These are phyloP conservation scores for Phaeotremella skinneri DNA, from an alignment of 768 basidiomycete genomes.

Conservation along the genomic window DNA sequence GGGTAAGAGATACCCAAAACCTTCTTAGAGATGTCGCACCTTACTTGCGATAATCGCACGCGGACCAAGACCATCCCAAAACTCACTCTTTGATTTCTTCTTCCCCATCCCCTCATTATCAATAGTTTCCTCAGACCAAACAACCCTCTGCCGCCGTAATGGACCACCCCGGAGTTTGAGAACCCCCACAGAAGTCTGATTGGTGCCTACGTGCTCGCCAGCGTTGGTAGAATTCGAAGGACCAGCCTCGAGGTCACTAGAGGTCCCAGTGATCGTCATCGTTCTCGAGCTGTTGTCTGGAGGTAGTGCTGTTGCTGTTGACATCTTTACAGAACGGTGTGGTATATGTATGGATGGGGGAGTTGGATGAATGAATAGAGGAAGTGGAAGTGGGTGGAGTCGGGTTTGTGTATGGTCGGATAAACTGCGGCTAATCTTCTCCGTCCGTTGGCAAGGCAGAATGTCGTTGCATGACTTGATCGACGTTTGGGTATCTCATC, in stretches of 20 bases:
- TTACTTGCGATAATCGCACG: too few species aligned
- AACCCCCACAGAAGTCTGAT: slow-evolving; percentile 54
- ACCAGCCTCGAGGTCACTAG: slow-evolving; percentile 4
- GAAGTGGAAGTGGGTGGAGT: too few species aligned
- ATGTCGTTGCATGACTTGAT: too few species aligned
- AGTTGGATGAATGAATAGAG: neutral
- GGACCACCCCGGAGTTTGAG: slow-evolving; percentile 64
- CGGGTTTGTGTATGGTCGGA: too few species aligned
- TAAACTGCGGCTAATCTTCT: too few species aligned
- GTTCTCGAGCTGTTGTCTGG: slow-evolving; percentile 14
- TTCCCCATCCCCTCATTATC: slow-evolving; percentile 87
- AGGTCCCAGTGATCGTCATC: slow-evolving; percentile 10
- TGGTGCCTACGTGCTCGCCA: neutral
- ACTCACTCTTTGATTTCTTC: slow-evolving; percentile 91
- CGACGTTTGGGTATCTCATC: too few species aligned
- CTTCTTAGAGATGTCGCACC: too few species aligned
- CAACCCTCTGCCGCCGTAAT: slow-evolving; percentile 61
- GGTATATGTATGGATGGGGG: neutral
- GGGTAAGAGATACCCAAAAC: slow-evolving; percentile 2
- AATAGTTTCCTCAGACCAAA: slow-evolving; percentile 78
- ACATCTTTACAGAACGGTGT: neutral
- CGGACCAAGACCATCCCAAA: neutral
- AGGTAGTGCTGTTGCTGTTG: neutral
- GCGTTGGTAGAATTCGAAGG: slow-evolving; percentile 4
- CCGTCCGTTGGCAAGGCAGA: too few species aligned